These are phyloP conservation scores for Neltuma alba DNA, from an alignment of 306 rosid species.

Conservation along the genomic window DNA sequence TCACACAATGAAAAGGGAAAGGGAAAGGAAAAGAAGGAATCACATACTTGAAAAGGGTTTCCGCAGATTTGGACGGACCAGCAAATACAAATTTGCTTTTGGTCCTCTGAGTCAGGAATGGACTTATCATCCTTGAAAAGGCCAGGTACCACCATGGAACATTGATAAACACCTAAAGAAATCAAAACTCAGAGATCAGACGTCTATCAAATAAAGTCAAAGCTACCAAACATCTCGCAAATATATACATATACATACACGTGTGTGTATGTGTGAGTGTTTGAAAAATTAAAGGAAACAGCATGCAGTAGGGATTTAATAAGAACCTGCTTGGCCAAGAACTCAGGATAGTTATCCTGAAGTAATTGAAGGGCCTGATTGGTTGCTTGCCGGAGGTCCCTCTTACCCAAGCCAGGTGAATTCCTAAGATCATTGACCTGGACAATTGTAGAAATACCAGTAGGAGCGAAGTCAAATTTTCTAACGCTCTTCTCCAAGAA, in stretches of 20 bases:
- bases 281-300: not conserved
- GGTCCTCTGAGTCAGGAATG: conserved; percentile 24
- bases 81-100: conserved; percentile 22
- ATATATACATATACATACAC: not conserved
- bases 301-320: not conserved
- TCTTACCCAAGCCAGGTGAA: conserved; percentile 66
- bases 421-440: conserved; percentile 70
- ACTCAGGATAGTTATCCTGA: conserved; percentile 94
- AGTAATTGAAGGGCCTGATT: conserved; percentile 78
- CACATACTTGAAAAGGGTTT: conserved; percentile 18
- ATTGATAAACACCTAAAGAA: conserved; percentile 76
- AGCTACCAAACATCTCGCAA: not conserved
- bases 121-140: conserved; percentile 49
- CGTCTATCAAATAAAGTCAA: not conserved
- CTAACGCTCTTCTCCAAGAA: conserved; percentile 63
- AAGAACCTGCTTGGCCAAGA: conserved; percentile 79
- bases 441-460: conserved; percentile 51
- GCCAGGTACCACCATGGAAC: conserved; percentile 98
- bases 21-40: not conserved
- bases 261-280: not conserved
- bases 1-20: not conserved
- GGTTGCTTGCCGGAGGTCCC: conserved; percentile 75
- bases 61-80: conserved; percentile 18
- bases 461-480: conserved; percentile 56
- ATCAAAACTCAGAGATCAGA: not conserved